Percentiles rank a stretch among this genome's conserved stretches.
phyloP scores from a whole-genome alignment of 257 asterid genomes.

The Haberlea rhodopensis region DNA sequence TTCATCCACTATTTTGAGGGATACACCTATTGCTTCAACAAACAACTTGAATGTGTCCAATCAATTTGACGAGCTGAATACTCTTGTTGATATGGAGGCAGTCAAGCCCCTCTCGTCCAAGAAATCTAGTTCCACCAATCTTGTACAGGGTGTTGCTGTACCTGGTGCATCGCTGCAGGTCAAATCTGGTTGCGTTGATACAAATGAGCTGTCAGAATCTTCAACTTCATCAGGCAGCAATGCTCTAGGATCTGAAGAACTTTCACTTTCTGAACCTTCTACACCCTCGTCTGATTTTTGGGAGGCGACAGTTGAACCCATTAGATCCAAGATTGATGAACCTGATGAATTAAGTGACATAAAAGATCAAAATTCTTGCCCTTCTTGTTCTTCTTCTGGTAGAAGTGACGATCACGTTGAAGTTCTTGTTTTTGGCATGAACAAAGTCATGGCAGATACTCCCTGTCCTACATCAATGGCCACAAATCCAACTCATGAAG shows the following conservation, averaged over 20 bases:
- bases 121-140: constrained; percentile 29
- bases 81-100: no score
- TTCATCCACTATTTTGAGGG: constrained; percentile 27
- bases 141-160: constrained; percentile 20
- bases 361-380: constrained; percentile 27
- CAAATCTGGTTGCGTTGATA: constrained; percentile 25
- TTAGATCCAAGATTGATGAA: constrained; percentile 39
- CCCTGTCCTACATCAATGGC: constrained; percentile 26
- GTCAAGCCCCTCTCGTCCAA: constrained; percentile 30
- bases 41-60: constrained; percentile 29
- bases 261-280: constrained; percentile 50
- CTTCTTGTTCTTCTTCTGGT: constrained; percentile 26
- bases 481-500: constrained; percentile 28
- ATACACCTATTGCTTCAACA: constrained; percentile 30
- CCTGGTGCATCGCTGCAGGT: constrained; percentile 20
- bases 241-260: constrained; percentile 37
- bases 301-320: constrained; percentile 48
- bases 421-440: constrained; percentile 25
- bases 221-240: constrained; percentile 36
- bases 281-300: constrained; percentile 64
- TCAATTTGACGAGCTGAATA: no score
- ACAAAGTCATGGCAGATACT: constrained; percentile 14
- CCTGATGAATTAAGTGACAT: constrained; percentile 31
- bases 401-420: constrained; percentile 25
- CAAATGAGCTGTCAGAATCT: constrained; percentile 28